These are phyloP conservation scores for Coniochaeta sp. DNA, from an alignment of 2,329 filamentous ascomycete species.

Conservation along the genomic window DNA sequence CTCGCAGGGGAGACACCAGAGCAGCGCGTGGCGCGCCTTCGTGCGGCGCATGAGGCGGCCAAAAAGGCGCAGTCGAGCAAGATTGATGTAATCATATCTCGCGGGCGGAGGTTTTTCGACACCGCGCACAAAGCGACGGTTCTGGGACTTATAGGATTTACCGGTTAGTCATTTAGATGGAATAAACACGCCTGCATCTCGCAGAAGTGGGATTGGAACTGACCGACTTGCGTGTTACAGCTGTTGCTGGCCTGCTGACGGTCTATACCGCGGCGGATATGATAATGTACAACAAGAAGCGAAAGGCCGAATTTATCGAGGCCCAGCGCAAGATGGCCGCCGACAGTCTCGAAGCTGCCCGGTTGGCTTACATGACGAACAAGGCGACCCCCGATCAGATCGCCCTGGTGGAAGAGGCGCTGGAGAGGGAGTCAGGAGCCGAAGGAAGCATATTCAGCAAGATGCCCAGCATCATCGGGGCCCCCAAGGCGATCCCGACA, in stretches of 20 bases:
- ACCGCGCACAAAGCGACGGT: conserved; percentile 49
- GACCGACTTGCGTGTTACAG: conserved; percentile 20
- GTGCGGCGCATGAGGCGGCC: conserved; percentile 61
- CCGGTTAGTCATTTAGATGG: conserved; percentile 32
- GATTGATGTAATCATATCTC: conserved; percentile 42
- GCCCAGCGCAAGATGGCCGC: conserved; percentile 45
- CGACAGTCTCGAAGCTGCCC: conserved; percentile 49
- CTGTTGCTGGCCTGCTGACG: conserved; percentile 46
- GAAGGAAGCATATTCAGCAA: conserved; percentile 24
- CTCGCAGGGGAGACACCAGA: conserved; percentile 52
- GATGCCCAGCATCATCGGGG: conserved; percentile 43
- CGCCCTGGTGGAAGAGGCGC: conserved; percentile 49
- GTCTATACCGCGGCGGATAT: conserved; percentile 55
- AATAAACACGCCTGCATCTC: background rate
- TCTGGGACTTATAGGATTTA: conserved; percentile 46
- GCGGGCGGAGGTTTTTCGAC: conserved; percentile 43
- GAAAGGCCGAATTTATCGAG: conserved; percentile 50
- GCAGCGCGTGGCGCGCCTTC: conserved; percentile 61
- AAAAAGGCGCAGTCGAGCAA: conserved; percentile 49
- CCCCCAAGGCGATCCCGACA: conserved; percentile 21
- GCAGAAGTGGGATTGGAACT: too few relatives aligned
- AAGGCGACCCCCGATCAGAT: conserved; percentile 49
- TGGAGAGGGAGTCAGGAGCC: conserved; percentile 25
- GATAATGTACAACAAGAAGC: conserved; percentile 53
- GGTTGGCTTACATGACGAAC: conserved; percentile 53